Evolutionary conservation across 1,284 basidiomycete genomes (phyloP), one percentile per base, ranked within the genome.

Genomic region (Puccinia coronata): DNA sequence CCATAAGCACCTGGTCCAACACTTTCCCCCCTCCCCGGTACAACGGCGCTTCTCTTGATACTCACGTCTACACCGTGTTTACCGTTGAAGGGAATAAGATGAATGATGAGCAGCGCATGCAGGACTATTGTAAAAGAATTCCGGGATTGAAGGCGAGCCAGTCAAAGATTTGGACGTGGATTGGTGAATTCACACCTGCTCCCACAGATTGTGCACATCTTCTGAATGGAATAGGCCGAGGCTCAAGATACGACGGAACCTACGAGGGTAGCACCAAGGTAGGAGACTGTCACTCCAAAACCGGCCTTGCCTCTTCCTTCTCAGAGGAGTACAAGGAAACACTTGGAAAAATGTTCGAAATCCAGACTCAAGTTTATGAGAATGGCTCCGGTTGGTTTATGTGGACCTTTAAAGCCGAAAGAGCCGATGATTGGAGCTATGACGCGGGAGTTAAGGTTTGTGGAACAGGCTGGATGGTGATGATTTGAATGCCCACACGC

Each of bases 291-390:
- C 85, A 83, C 0, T 91, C 90, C 47, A 87, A 91, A 84, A 92
- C 93, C 0, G 95, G 95, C 39, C 88, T 88, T 55, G 91, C 90
- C 2, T 89, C 89, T 9, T 87, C 88, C 23, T 97, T 96, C 87
- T 92, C 90, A 84, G 86, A 89, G 31, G 89, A 88, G 82, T 97
- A 94, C 89, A 96, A 95, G 36, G 90, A 88, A 0, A 93, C 93
- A 89, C 87, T 98, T 80, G 88, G 92, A 72, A 89, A 92, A 85
- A 91, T 90, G 86, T 98, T 91, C 90, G 94, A 96, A 86, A 92
- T 92, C 0, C 95, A 97, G 82, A 84, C 83, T 25, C 83, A 83
- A 69, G 84, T 84, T 20, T 85, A 85, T 39, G 76, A 79, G 88
- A 90, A 43, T 88, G 88, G 81, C 11, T 89, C 90, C 74, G 92